A percentile compares a stretch with the other conserved stretches of the same genome.
Evolutionary conservation across 139 green algal species (phyloP).

Genomic region (Protoeuglena noctilucae): DNA sequence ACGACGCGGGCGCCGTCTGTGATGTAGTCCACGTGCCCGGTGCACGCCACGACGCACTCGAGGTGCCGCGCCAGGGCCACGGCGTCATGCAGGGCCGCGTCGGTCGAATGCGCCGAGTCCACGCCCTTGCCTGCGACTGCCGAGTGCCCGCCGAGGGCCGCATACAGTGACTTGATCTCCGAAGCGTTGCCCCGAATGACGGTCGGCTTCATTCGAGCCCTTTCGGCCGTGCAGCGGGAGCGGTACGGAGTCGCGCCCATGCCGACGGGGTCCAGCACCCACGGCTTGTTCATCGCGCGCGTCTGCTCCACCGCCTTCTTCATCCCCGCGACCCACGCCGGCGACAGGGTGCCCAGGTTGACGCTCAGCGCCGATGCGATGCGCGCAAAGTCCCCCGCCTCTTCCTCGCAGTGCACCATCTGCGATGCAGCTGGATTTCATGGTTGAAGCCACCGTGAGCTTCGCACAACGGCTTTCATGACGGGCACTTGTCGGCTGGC

Average conservation of each 20-base stretch:
- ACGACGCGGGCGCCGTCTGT: background rate
- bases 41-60: background rate
- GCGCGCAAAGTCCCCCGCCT: slow-evolving; percentile 49
- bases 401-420: slow-evolving; percentile 31
- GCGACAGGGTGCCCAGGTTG: slow-evolving; percentile 57
- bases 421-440: too few species aligned
- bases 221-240: too few species aligned
- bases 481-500: background rate
- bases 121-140: slow-evolving; percentile 28
- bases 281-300: slow-evolving; percentile 35
- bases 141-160: slow-evolving; percentile 18
- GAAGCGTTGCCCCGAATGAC: slow-evolving; percentile 58
- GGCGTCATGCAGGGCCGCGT: too few species aligned
- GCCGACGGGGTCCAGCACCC: slow-evolving; percentile 69
- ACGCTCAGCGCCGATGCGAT: slow-evolving; percentile 43
- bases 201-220: slow-evolving; percentile 31
- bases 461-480: background rate
- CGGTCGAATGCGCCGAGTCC: too few species aligned
- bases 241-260: slow-evolving; percentile 40
- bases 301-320: slow-evolving; percentile 19
- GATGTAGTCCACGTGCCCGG: background rate
- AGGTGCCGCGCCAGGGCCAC: background rate
- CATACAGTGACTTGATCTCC: slow-evolving; percentile 54
- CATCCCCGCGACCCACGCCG: slow-evolving; percentile 42
- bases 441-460: too few species aligned